Percentiles rank a stretch among this genome's conserved stretches.
Conservation (phyloP, 1,284 basidiomycete species). For the Sporisorium iseilematis-ciliati region DNA sequence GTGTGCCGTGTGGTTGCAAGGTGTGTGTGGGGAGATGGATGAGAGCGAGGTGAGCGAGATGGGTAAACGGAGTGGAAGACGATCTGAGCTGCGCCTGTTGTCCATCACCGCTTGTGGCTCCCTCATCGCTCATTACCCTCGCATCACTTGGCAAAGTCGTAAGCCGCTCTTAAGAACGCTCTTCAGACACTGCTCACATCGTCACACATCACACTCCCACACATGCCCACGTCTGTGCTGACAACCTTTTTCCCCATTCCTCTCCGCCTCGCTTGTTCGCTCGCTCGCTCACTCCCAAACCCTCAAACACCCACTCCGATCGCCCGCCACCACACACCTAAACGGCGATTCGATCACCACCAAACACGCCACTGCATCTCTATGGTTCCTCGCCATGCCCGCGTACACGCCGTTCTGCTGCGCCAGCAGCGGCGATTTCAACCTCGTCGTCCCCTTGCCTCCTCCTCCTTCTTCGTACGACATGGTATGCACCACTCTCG, state of each 20-base stretch:
- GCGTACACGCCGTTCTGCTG: slow-evolving; percentile 36
- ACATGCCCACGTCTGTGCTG: too few relatives aligned
- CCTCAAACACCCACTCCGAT: slow-evolving; percentile 70
- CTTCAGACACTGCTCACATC: not conserved
- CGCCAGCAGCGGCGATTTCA: slow-evolving; percentile 51
- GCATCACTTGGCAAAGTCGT: too few relatives aligned
- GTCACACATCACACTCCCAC: not conserved
- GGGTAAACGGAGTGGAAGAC: too few relatives aligned
- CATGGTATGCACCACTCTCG: slow-evolving; percentile 21
- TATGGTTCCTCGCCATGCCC: slow-evolving; percentile 73
- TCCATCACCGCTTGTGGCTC: too few relatives aligned
- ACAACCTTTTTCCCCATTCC: too few relatives aligned
- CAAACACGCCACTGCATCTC: slow-evolving; percentile 84
- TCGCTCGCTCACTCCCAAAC: slow-evolving; percentile 64
- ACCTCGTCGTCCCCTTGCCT: slow-evolving; percentile 3
- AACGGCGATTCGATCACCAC: slow-evolving; percentile 87
- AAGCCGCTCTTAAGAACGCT: too few relatives aligned
- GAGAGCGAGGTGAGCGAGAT: too few relatives aligned
- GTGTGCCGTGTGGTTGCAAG: too few relatives aligned
- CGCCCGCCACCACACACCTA: slow-evolving; percentile 85
- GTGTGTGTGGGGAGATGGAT: too few relatives aligned
- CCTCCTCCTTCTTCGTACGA: slow-evolving; percentile 1
- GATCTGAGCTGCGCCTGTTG: too few relatives aligned
- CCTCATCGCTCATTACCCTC: too few relatives aligned
- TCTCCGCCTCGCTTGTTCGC: too few relatives aligned